Percentiles rank a stretch among this genome's conserved stretches.
Conservation (phyloP, 352 stramenopile genomes). For the Globisporangium cylindrosporum region DNA sequence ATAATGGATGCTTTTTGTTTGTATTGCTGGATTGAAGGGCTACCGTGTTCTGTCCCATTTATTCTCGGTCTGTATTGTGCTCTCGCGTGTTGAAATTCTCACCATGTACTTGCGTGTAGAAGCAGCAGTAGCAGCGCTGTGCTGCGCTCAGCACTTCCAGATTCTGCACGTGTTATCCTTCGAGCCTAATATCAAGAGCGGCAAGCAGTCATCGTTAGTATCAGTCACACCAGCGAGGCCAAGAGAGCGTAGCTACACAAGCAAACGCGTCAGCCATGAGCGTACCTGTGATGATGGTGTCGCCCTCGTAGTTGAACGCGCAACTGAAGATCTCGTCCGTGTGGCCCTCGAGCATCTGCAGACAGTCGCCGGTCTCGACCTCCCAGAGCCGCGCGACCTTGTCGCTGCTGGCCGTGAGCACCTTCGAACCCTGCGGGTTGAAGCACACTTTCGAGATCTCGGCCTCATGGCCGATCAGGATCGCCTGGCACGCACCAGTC, state of each 20-base stretch:
- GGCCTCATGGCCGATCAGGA: slow-evolving; percentile 93
- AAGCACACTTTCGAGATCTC: slow-evolving; percentile 96
- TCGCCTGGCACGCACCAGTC: slow-evolving; percentile 92
- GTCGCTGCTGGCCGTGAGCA: slow-evolving; percentile 93
- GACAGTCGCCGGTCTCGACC: slow-evolving; percentile 91
- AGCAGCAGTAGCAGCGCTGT: neutral
- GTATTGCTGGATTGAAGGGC: neutral
- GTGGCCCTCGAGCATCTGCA: slow-evolving; percentile 94
- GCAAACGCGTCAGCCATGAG: neutral
- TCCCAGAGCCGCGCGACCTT: slow-evolving; percentile 94
- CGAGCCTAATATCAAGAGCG: slow-evolving; percentile 33
- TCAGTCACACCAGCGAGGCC: neutral
- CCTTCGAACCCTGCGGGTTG: slow-evolving; percentile 93
- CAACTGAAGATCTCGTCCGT: slow-evolving; percentile 97
- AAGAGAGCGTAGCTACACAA: neutral
- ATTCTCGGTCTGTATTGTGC: neutral
- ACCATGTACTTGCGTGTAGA: neutral
- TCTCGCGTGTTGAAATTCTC: neutral
- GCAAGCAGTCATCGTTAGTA: neutral
- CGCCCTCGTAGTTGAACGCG: slow-evolving; percentile 96
- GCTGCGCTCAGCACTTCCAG: slow-evolving; percentile 54
- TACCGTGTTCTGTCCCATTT: too few relatives aligned
- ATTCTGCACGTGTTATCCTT: slow-evolving; percentile 88
- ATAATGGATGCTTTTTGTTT: slow-evolving; percentile 11
- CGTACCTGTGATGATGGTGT: slow-evolving; percentile 96